Conservation (phyloP, 2,329 filamentous ascomycete genomes). For the Pseudogymnoascus verrucosus region DNA sequence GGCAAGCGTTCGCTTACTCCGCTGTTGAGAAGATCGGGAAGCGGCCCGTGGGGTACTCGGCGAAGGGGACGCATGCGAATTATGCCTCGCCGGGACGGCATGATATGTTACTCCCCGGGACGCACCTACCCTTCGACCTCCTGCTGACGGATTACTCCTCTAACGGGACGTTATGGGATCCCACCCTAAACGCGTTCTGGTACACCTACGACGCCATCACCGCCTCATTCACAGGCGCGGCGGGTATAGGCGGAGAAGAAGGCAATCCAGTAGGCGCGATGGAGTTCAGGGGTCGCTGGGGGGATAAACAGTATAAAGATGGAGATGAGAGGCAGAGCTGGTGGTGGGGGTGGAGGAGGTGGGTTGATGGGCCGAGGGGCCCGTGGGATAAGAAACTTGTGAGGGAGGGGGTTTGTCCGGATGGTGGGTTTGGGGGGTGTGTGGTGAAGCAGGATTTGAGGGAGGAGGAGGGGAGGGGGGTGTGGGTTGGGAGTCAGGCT, state of each 20-base stretch:
- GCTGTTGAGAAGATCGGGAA: constrained; percentile 43
- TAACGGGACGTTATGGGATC: constrained; percentile 52
- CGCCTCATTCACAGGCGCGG: constrained; percentile 14
- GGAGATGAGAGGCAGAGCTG: constrained; percentile 36
- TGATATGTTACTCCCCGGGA: constrained; percentile 54
- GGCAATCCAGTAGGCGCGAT: constrained; percentile 44
- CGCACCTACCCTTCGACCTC: constrained; percentile 46
- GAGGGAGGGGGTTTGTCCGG: constrained; percentile 48
- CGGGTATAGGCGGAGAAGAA: neutral
- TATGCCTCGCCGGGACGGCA: constrained; percentile 53
- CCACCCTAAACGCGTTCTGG: constrained; percentile 44
- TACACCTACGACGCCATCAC: constrained; percentile 42
- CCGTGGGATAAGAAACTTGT: constrained; percentile 51
- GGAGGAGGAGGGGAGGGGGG: neutral
- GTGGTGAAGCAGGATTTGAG: neutral
- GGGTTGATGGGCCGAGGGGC: constrained; percentile 50
- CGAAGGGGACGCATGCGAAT: constrained; percentile 56
- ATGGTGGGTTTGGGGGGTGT: constrained; percentile 22
- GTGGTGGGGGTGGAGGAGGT: constrained; percentile 41
- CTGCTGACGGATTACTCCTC: constrained; percentile 46
- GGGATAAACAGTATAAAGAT: constrained; percentile 49
- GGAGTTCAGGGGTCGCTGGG: constrained; percentile 51
- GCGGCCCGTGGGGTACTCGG: constrained; percentile 49
- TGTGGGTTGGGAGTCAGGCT: neutral
- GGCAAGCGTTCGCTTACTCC: constrained; percentile 54